Percentiles rank a stretch among this genome's conserved stretches.
phyloP scores from a whole-genome alignment of 2,329 filamentous ascomycete species.

The Talaromyces sp. region DNA sequence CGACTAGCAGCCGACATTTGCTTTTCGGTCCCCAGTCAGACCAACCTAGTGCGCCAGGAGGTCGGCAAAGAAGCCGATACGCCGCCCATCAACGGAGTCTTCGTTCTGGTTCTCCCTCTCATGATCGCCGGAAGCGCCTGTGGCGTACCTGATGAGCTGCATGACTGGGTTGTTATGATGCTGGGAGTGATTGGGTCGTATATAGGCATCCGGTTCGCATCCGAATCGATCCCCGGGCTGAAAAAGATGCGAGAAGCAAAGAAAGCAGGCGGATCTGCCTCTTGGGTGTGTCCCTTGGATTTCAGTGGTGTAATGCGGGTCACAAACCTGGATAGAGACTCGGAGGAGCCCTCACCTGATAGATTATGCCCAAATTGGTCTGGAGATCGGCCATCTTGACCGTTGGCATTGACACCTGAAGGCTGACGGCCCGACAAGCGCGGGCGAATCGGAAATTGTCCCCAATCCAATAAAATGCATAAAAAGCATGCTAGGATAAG shows the following conservation, averaged over 20 bases:
- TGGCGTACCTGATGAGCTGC: slow-evolving; percentile 17
- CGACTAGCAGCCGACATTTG: slow-evolving; percentile 20
- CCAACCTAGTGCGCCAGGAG: slow-evolving; percentile 8
- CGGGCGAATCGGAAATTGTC: not conserved
- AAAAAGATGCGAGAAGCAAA: not conserved
- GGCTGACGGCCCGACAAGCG: no score
- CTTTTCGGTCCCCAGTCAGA: slow-evolving; percentile 18
- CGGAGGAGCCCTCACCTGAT: no score
- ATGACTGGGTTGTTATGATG: slow-evolving; percentile 18
- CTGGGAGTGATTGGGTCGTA: slow-evolving; percentile 17
- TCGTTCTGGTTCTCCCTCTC: slow-evolving; percentile 21
- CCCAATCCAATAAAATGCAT: no score
- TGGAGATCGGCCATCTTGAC: no score
- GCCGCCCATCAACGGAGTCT: slow-evolving; percentile 20
- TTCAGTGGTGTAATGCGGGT: not conserved
- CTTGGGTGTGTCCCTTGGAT: not conserved
- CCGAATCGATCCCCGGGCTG: slow-evolving; percentile 9
- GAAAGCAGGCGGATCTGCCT: not conserved
- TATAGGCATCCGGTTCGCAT: slow-evolving; percentile 21
- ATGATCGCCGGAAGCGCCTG: slow-evolving; percentile 18
- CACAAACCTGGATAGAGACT: no score
- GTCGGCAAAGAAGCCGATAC: not conserved
- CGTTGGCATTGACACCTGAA: no score
- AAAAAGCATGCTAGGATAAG: no score
- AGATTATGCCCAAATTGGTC: no score